phyloP scores from a whole-genome alignment of 331 rosid species.

The Malus hybrid region DNA sequence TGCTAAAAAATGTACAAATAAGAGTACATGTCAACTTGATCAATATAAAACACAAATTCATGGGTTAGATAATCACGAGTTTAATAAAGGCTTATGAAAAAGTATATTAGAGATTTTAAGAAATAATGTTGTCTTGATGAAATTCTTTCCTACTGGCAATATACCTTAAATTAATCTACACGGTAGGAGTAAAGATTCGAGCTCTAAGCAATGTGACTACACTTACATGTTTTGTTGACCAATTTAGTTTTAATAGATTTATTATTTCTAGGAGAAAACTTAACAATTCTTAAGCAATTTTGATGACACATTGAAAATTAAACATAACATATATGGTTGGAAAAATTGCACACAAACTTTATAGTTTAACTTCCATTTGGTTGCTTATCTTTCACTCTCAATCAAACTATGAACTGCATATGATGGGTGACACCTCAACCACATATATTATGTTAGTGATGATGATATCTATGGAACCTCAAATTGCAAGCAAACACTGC shows the following conservation, averaged over 20 bases:
- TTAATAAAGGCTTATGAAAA: neutral
- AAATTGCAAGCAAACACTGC: neutral
- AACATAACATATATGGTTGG: neutral
- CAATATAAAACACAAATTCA: neutral
- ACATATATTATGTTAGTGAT: neutral
- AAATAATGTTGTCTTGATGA: no score
- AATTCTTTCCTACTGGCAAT: no score
- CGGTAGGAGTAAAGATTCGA: neutral
- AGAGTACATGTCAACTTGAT: neutral
- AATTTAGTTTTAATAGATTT: no score
- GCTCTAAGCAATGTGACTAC: neutral
- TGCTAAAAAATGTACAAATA: no score
- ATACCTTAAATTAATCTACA: no score
- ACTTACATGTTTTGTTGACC: neutral
- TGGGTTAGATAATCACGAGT: neutral
- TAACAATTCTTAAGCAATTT: no score
- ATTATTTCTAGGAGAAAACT: neutral
- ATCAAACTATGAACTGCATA: neutral
- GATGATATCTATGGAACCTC: neutral
- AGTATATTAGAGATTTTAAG: neutral
- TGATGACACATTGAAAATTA: neutral
- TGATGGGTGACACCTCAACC: conserved; percentile 1
- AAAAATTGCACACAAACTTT: neutral
- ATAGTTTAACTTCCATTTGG: neutral
- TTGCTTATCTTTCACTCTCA: neutral